These are phyloP conservation scores for Talaromyces borbonicus DNA, from an alignment of 495 filamentous ascomycete species.

Conservation along the genomic window DNA sequence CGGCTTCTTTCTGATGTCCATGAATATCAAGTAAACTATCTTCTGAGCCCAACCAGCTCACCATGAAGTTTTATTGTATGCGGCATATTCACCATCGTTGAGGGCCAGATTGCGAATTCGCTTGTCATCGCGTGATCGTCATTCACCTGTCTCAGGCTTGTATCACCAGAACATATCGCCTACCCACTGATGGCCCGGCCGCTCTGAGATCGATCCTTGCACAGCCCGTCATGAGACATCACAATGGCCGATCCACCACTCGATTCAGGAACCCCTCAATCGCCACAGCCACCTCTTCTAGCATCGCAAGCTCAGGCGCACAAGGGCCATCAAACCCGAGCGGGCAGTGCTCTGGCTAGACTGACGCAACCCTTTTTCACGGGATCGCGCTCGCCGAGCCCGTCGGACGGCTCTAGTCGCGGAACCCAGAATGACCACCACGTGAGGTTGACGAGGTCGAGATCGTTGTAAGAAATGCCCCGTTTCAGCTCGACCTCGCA, in stretches of 20 bases:
- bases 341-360: constrained; percentile 45
- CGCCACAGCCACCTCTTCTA: constrained; percentile 42
- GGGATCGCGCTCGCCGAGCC: constrained; percentile 43
- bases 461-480: constrained; percentile 35
- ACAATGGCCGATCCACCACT: constrained; percentile 9
- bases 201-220: constrained; percentile 20
- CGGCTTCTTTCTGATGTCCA: no score
- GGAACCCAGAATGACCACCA: constrained; percentile 21
- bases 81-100: no score
- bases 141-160: background rate
- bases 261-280: constrained; percentile 13
- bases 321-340: constrained; percentile 36
- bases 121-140: background rate
- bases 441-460: constrained; percentile 30
- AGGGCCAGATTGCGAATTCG: no score
- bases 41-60: no score
- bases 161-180: background rate
- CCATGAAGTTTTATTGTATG: no score
- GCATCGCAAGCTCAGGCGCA: constrained; percentile 37
- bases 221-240: constrained; percentile 8
- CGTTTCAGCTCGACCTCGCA: no score
- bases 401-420: constrained; percentile 6
- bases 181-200: constrained; percentile 31
- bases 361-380: constrained; percentile 50
- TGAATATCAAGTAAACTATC: no score